Evolutionary conservation across 345 rosid species (phyloP).

Genomic region (Citropsis articulata): DNA sequence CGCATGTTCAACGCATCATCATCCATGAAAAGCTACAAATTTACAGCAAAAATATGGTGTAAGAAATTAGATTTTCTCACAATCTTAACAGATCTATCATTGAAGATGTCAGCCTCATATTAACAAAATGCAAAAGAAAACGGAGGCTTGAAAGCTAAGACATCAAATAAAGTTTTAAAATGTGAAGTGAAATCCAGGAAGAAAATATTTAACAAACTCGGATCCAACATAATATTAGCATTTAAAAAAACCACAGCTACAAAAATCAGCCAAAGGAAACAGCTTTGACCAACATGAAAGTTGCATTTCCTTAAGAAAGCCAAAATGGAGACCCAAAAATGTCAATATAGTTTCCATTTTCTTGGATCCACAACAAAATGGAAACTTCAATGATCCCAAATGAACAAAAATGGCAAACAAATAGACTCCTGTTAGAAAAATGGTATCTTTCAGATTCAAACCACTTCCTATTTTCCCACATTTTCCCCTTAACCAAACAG

Average conservation of each 20-base stretch:
- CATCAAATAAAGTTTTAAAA: not conserved
- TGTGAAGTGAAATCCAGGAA: not conserved
- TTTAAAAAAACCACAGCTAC: not conserved
- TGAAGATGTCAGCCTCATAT: not conserved
- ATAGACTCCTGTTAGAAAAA: slow-evolving; percentile 17
- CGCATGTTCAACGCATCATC: slow-evolving; percentile 69
- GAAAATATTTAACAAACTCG: not conserved
- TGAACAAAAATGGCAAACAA: not conserved
- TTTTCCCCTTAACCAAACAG: slow-evolving; percentile 13
- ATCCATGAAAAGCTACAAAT: slow-evolving; percentile 61
- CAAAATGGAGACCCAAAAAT: not conserved
- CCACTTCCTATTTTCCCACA: slow-evolving; percentile 7
- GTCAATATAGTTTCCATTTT: not conserved
- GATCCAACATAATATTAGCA: slow-evolving; percentile 10
- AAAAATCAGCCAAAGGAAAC: not conserved
- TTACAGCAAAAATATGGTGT: slow-evolving; percentile 6
- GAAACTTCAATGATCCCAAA: slow-evolving; percentile 11
- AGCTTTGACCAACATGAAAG: not conserved
- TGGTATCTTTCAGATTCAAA: slow-evolving; percentile 17
- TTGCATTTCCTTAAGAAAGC: not conserved
- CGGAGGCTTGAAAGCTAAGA: not conserved
- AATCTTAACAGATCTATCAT: not conserved
- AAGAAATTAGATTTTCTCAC: not conserved
- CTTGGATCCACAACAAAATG: slow-evolving; percentile 5
- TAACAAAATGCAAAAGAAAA: not conserved